A percentile compares a stretch with the other conserved stretches of the same genome.
phyloP scores from a whole-genome alignment of 345 rosid species.

The Dimocarpus longan region DNA sequence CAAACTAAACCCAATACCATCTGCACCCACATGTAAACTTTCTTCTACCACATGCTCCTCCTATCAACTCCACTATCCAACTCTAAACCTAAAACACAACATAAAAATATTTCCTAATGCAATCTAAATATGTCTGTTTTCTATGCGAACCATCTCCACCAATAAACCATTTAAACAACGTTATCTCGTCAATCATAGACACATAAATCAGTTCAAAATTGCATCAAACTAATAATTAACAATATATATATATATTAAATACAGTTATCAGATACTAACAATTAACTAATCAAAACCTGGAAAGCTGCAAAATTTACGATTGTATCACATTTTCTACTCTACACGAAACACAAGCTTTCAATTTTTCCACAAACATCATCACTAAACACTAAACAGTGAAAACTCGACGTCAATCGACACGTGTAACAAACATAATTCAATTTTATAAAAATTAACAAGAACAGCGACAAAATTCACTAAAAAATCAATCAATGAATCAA shows the following conservation, averaged over 20 bases:
- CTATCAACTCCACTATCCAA: neutral
- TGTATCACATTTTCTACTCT: slow-evolving; percentile 24
- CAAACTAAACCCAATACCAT: neutral
- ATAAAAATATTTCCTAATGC: neutral
- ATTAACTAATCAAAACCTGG: neutral
- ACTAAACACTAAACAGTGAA: neutral
- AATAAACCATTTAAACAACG: too few species aligned
- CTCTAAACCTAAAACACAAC: neutral
- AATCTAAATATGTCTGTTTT: neutral
- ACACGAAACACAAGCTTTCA: slow-evolving; percentile 17
- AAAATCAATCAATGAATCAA: neutral
- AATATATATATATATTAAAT: neutral
- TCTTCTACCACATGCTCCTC: neutral
- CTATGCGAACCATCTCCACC: neutral
- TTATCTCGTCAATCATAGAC: neutral
- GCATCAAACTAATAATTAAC: neutral
- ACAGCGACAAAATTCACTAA: neutral
- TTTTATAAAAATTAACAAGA: neutral
- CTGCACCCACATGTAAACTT: neutral
- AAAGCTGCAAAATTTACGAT: neutral
- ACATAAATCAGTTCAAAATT: neutral
- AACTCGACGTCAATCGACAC: slow-evolving; percentile 13
- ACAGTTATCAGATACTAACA: neutral
- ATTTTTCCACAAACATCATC: neutral
- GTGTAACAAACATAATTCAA: neutral